Evolutionary conservation across 1,139 yeast species (phyloP), one percentile per base, ranked within the genome.

Genomic region (Blastobotrys proliferans): DNA sequence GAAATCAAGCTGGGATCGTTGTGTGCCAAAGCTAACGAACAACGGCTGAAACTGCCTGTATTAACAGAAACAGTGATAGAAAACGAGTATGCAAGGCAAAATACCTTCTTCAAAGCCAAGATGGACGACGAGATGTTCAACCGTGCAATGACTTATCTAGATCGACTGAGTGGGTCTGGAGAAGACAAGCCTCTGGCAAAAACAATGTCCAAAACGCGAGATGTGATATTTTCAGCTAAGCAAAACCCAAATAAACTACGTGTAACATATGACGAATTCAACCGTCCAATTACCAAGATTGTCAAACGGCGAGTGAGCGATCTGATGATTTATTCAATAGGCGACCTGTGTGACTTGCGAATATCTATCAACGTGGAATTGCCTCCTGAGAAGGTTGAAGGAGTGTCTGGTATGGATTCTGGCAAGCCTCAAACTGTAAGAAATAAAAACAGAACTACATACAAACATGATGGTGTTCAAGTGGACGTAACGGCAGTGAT

Each of bases 1-100:
- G 97, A 88, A 64, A 70, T 86, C 63, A 87, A 87, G 61, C 74
- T 86, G 52, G 97, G 97, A 6, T 70, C 79, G 11, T 77, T 88
- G 26, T 76, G 80, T 66, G 87, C 82, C 52, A 81, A 81, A 55
- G 68, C 70, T 18, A 74, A 78, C 32, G 84, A 83, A 43, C 68
- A 73, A 53, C 72, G 97, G 47, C 69, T 86, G 34, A 73, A 73
- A 45, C 68, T 88, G 31, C 90, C 88, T 4, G 81, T 85, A 3
- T 76, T 83, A 11, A 81, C 94, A 3, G 96, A 88, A 62, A 74
- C 88, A 40, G 72, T 88, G 5, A 70, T 76, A 43, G 75, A 77
- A 24, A 72, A 78, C 46, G 73, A 70, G 29, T 72, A 66, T 51
- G 74, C 72, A 40, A 75, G 76, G 26, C 67, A 77, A 19, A 76